Evolutionary conservation across 495 filamentous ascomycete species (phyloP).

Genomic region (Thozetella sp.): DNA sequence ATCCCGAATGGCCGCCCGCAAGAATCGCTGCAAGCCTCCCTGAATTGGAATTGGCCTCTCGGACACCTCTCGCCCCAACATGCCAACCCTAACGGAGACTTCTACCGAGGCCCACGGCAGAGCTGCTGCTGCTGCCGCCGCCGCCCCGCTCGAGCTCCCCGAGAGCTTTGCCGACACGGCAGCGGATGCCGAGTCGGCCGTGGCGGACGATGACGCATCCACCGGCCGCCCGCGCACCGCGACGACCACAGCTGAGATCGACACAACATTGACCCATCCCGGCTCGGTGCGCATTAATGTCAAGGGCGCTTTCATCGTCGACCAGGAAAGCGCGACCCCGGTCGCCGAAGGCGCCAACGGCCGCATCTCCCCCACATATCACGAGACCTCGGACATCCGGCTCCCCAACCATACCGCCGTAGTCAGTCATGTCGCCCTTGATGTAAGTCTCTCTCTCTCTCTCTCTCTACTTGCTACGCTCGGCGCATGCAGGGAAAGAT

Average conservation of each 20-base stretch:
- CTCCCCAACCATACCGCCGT: slow-evolving; percentile 90
- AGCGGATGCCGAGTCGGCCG: not conserved
- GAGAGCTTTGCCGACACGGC: not conserved
- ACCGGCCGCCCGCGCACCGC: slow-evolving; percentile 28
- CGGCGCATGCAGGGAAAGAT: not conserved
- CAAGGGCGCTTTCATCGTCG: slow-evolving; percentile 92
- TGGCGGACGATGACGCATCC: not conserved
- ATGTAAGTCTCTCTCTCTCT: slow-evolving; percentile 61
- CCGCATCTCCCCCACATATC: slow-evolving; percentile 52
- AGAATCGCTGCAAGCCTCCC: slow-evolving; percentile 19
- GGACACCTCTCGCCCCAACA: not conserved
- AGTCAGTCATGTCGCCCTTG: slow-evolving; percentile 94
- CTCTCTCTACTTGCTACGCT: slow-evolving; percentile 11
- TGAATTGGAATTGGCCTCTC: slow-evolving; percentile 12
- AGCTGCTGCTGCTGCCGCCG: not conserved
- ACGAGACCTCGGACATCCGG: slow-evolving; percentile 90
- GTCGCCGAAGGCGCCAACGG: slow-evolving; percentile 51
- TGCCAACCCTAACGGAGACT: not conserved
- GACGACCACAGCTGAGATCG: slow-evolving; percentile 57
- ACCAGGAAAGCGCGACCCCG: slow-evolving; percentile 62
- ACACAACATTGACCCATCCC: slow-evolving; percentile 79
- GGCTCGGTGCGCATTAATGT: slow-evolving; percentile 93
- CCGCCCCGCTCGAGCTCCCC: not conserved
- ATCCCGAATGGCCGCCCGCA: slow-evolving; percentile 20
- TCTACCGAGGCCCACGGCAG: not conserved